Percentiles rank a stretch among this genome's conserved stretches.
Conservation (phyloP, 495 filamentous ascomycete species). For the Friedmanniomyces simplex region DNA sequence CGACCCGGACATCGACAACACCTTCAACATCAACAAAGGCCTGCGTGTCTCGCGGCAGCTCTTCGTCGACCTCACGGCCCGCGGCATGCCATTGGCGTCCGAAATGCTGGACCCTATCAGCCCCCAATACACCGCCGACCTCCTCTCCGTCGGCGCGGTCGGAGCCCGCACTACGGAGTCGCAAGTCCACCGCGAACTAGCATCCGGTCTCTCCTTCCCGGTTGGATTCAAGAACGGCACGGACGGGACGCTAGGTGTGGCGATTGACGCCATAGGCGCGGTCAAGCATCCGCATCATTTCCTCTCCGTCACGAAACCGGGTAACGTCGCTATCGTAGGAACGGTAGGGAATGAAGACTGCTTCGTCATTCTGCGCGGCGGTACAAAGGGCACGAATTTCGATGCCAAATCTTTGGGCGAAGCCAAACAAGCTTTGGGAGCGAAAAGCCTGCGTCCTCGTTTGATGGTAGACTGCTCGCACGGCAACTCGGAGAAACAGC, state of each 20-base stretch:
- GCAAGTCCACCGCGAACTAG: slow-evolving; percentile 90
- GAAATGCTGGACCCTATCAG: slow-evolving; percentile 99
- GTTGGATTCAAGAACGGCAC: slow-evolving; percentile 99
- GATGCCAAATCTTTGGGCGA: slow-evolving; percentile 72
- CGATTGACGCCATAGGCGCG: slow-evolving; percentile 93
- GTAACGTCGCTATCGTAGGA: slow-evolving; percentile 89
- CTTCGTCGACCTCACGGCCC: slow-evolving; percentile 86
- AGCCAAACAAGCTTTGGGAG: slow-evolving; percentile 57
- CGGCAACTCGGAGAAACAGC: slow-evolving; percentile 90
- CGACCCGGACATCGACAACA: slow-evolving; percentile 96
- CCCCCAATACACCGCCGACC: slow-evolving; percentile 93
- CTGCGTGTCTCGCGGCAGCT: slow-evolving; percentile 76
- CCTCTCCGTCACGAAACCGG: slow-evolving; percentile 95
- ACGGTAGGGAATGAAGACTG: slow-evolving; percentile 96
- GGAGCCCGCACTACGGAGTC: slow-evolving; percentile 93
- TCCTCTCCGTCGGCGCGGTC: slow-evolving; percentile 82
- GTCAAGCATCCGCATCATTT: slow-evolving; percentile 94
- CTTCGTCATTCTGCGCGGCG: slow-evolving; percentile 93
- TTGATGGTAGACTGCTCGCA: slow-evolving; percentile 99
- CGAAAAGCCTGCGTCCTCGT: slow-evolving; percentile 55
- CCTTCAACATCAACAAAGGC: slow-evolving; percentile 98
- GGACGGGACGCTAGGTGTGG: slow-evolving; percentile 79
- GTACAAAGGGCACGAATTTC: slow-evolving; percentile 89
- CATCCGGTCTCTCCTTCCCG: slow-evolving; percentile 88
- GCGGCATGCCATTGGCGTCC: slow-evolving; percentile 95